Base-by-base conservation (phyloP, 73 alveolate species). In the Urostyla sp. region DNA sequence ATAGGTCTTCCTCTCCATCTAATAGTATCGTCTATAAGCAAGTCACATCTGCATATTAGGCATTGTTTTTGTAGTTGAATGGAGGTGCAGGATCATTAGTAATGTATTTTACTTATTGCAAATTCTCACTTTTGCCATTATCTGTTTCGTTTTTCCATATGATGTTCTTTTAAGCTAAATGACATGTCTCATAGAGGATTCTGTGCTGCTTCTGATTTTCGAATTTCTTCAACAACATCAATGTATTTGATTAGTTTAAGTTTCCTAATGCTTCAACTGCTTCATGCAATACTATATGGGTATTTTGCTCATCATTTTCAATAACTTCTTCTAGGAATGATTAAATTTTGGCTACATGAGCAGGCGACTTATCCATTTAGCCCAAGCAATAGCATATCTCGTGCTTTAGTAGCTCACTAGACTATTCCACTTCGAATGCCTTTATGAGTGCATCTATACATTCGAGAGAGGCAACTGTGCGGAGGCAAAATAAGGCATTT, bases 261-360 rank as follows among this genome's bases (percentile, higher is more conserved):
- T 85, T 90, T 28, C 91, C 96, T 0, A 85, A 72, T 23, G 92
- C 96, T 69, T 90, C 96, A 11, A 89, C 96, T 3, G 96, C 96
- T 52, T 90, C 96, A 48, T 90, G 96, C 0, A 90, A 27, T n/a
- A 87, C 89, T 18, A 90, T 90, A 27, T 61, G 72, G 13, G 86
- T 60, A 36, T 50, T 31, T 38, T 67, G 76, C 44, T 78, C 94
- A 31, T 84, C 74, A n/a, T n/a, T n/a, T 28, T 31, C 28, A 28
- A 90, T 50, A 11, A 80, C 83, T 23, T 45, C 30, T 50, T 76
- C 87, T 23, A 90, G 60, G 89, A 85, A 85, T 13, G 61, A 72
- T 43, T 75, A 60, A 27, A 89, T 66, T 31, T 60, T 46, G 1
- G 48, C 58, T 23, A 54, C 54, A 30, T 75, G 75, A 54, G 75